A percentile compares a stretch with the other conserved stretches of the same genome.
Conservation (phyloP, 495 filamentous ascomycete species). For the Daldinia concentrica region DNA sequence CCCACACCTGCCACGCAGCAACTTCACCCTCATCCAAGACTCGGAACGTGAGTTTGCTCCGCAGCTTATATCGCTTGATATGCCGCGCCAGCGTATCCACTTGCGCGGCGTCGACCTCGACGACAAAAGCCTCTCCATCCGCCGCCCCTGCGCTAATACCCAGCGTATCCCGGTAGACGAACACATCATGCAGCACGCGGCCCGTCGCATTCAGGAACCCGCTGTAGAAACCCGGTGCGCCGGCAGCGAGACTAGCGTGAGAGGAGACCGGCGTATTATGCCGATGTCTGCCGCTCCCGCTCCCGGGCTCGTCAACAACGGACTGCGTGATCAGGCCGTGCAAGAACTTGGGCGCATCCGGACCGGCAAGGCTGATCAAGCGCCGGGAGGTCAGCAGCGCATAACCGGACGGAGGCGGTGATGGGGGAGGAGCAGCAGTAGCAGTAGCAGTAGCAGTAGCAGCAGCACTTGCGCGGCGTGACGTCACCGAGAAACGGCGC, state of each 20-base stretch:
- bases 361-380: conserved; percentile 79
- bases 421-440: conserved; percentile 30
- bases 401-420: conserved; percentile 58
- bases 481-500: conserved; percentile 25
- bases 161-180: conserved; percentile 74
- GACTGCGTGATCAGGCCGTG: conserved; percentile 87
- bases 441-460: conserved; percentile 7
- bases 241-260: not conserved
- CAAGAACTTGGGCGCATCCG: conserved; percentile 82
- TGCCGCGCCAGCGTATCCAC: conserved; percentile 69
- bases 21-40: conserved; percentile 69
- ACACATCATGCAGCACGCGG: conserved; percentile 85
- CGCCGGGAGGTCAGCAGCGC: conserved; percentile 72
- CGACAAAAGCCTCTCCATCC: conserved; percentile 66
- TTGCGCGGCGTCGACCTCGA: conserved; percentile 81
- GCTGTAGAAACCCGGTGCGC: conserved; percentile 68
- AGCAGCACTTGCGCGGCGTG: conserved; percentile 11
- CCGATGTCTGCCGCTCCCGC: not conserved
- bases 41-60: conserved; percentile 76
- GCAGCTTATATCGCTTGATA: conserved; percentile 82
- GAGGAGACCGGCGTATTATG: conserved; percentile 28
- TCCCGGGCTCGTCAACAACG: conserved; percentile 55
- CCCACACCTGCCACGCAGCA: conserved; percentile 75
- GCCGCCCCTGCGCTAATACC: conserved; percentile 40
- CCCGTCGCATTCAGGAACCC: conserved; percentile 89